A percentile compares a stretch with the other conserved stretches of the same genome.
These are phyloP conservation scores for Chlorella sp. DNA, from an alignment of 139 green algal genomes.

Conservation along the genomic window DNA sequence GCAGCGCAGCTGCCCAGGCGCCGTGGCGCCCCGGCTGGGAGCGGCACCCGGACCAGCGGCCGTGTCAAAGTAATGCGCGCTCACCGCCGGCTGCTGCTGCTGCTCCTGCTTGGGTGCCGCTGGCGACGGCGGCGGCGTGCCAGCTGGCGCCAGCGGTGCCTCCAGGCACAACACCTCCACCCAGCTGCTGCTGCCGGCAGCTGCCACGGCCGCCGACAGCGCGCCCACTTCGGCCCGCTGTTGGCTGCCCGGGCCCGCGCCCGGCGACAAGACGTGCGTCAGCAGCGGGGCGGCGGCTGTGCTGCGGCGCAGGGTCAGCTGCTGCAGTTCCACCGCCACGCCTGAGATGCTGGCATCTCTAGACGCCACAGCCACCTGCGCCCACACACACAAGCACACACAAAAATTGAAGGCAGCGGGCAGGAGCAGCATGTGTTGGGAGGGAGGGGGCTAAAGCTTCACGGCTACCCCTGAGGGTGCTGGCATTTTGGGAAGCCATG, in stretches of 20 bases:
- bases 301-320: conserved; percentile 23
- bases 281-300: neutral
- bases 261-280: neutral
- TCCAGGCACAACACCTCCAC: conserved; percentile 20
- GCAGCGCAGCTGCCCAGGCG: conserved; percentile 8
- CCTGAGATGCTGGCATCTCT: conserved; percentile 8
- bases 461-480: neutral
- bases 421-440: too few relatives aligned
- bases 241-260: neutral
- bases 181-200: conserved; percentile 29
- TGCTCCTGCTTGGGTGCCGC: neutral
- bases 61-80: neutral
- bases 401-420: neutral
- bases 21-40: too few relatives aligned
- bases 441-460: conserved; percentile 21
- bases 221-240: neutral
- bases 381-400: neutral
- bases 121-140: neutral
- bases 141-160: neutral
- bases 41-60: neutral
- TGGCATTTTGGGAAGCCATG: neutral
- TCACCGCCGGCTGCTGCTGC: neutral
- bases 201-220: neutral
- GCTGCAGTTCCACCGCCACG: conserved; percentile 11
- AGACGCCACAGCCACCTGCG: conserved; percentile 15